phyloP scores from a whole-genome alignment of 2,329 filamentous ascomycete species.

The Aspergillus sp. region DNA sequence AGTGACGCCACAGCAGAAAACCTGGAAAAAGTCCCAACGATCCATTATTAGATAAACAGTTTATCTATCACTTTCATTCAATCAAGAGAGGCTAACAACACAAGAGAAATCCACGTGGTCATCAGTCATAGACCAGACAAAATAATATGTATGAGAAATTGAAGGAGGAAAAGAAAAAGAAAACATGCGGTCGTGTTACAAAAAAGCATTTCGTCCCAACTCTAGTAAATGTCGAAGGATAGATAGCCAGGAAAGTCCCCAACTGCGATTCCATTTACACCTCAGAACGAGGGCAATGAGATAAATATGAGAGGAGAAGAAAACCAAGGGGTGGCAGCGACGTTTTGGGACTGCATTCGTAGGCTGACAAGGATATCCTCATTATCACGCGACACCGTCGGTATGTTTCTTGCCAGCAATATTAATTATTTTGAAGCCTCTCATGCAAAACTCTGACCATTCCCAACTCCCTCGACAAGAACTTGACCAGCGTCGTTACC shows the following conservation, averaged over 20 bases:
- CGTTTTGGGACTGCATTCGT: background rate
- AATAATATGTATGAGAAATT: slow-evolving; percentile 13
- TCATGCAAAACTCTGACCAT: slow-evolving; percentile 28
- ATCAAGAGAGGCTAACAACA: background rate
- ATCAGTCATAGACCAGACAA: slow-evolving; percentile 11
- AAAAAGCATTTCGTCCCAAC: slow-evolving; percentile 12
- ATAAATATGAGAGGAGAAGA: slow-evolving; percentile 14
- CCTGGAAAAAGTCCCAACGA: too few relatives aligned
- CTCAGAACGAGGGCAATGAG: slow-evolving; percentile 13
- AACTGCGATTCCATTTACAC: slow-evolving; percentile 18
- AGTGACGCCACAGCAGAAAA: too few relatives aligned
- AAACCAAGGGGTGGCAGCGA: slow-evolving; percentile 10
- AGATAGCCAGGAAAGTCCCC: slow-evolving; percentile 3
- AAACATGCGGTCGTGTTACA: slow-evolving; percentile 18
- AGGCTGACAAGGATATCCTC: slow-evolving; percentile 16
- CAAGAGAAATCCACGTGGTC: slow-evolving; percentile 1
- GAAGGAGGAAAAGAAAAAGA: slow-evolving; percentile 5
- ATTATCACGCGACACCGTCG: slow-evolving; percentile 17
- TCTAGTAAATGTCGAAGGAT: slow-evolving; percentile 11
- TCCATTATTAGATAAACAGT: background rate
- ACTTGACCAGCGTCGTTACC: slow-evolving; percentile 32
- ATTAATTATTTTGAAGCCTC: slow-evolving; percentile 6
- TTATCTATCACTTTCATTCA: background rate
- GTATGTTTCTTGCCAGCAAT: slow-evolving; percentile 11
- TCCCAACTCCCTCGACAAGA: slow-evolving; percentile 26